These are phyloP conservation scores for Lotus japonicus DNA, from an alignment of 306 rosid genomes.

Conservation along the genomic window DNA sequence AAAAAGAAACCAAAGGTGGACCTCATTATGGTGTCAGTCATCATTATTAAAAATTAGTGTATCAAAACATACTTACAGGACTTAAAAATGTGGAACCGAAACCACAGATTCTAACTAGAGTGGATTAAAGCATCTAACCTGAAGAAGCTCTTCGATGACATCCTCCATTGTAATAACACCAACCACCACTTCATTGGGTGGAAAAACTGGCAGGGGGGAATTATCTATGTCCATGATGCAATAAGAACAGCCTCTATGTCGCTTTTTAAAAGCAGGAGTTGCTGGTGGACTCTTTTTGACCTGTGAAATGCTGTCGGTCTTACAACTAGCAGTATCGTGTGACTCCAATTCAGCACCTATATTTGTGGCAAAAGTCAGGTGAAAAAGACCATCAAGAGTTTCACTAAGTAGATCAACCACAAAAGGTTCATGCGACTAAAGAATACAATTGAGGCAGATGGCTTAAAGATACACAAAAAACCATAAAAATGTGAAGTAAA, in stretches of 20 bases:
- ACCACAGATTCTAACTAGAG: neutral
- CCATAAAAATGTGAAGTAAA: neutral
- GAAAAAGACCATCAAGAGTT: slow-evolving; percentile 22
- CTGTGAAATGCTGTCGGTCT: slow-evolving; percentile 37
- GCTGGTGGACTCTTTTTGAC: slow-evolving; percentile 57
- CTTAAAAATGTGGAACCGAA: neutral
- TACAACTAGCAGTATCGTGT: slow-evolving; percentile 23
- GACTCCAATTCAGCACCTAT: slow-evolving; percentile 40
- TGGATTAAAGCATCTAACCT: slow-evolving; percentile 47
- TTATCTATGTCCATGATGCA: slow-evolving; percentile 89
- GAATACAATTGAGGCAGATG: neutral
- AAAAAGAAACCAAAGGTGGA: neutral
- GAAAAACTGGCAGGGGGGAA: slow-evolving; percentile 63
- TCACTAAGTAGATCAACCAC: slow-evolving; percentile 19
- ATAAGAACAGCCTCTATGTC: slow-evolving; percentile 89
- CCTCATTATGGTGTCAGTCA: neutral
- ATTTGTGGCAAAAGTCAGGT: slow-evolving; percentile 20
- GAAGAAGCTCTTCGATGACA: slow-evolving; percentile 99
- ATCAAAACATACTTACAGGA: slow-evolving; percentile 13
- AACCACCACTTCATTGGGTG: slow-evolving; percentile 73
- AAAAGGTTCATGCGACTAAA: neutral
- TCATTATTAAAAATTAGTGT: neutral
- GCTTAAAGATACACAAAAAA: slow-evolving; percentile 17
- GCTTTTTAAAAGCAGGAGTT: slow-evolving; percentile 70
- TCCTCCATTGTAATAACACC: slow-evolving; percentile 99